Evolutionary conservation across 2,329 filamentous ascomycete genomes (phyloP).

Genomic region (Botrytis cinerea): DNA sequence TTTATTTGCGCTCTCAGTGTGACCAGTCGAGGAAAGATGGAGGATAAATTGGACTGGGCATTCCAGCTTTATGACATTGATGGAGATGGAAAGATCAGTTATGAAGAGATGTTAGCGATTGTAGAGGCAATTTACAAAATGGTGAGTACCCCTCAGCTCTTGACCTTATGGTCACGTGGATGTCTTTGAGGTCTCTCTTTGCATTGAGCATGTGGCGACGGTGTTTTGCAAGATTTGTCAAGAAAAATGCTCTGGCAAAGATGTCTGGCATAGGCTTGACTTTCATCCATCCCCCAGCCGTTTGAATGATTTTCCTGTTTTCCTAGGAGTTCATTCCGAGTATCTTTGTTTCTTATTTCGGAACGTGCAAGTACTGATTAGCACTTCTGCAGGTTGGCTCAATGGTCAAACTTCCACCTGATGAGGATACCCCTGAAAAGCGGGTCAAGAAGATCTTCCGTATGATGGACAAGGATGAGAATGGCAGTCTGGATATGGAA

Average conservation of each 20-base stretch:
- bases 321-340: background rate
- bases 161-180: slow-evolving; percentile 14
- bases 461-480: slow-evolving; percentile 99
- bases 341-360: background rate
- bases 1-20: slow-evolving; percentile 98
- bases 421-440: slow-evolving; percentile 99
- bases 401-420: slow-evolving; percentile 98
- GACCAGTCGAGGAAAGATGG: slow-evolving; percentile 96
- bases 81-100: slow-evolving; percentile 97
- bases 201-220: background rate
- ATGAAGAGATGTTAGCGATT: slow-evolving; percentile 98
- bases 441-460: slow-evolving; percentile 96
- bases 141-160: slow-evolving; percentile 54
- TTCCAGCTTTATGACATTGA: slow-evolving; percentile 99
- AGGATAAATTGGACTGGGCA: slow-evolving; percentile 99
- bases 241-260: background rate
- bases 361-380: slow-evolving; percentile 6
- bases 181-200: background rate
- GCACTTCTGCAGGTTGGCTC: slow-evolving; percentile 74
- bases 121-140: slow-evolving; percentile 99
- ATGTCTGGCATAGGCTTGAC: background rate
- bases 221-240: background rate
- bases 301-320: background rate
- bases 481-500: slow-evolving; percentile 92
- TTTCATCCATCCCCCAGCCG: background rate